Evolutionary conservation across 148 eudicot species (phyloP), one percentile per base, ranked within the genome.

Genomic region (Rhododendron mucronatum): DNA sequence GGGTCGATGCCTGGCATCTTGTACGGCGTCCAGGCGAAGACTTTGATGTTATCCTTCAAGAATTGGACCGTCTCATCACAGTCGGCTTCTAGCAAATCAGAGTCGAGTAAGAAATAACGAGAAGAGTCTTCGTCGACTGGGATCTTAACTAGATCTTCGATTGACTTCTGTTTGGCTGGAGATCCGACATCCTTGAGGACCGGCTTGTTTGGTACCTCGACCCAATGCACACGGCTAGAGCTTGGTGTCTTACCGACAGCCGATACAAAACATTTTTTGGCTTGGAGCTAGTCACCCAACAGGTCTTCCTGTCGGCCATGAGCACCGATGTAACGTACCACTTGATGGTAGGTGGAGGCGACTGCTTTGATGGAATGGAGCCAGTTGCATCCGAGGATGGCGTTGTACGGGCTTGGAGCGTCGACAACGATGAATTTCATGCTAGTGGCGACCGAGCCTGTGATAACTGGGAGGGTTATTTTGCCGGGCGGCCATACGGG

Each of bases 211-310:
- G 44, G 44, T 0, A 39, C 44, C 0, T 39, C 44, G 0, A 39
- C 44, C 44, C 44, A 39, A 39, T 5, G 6, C 0, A 39, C 0
- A 0, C 6, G 6, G 0, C 5, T 39, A 0, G 44, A 5, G 1
- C 44, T 39, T 0, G 7, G 44, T 0, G 44, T 0, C 0, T 0
- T 5, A 4, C 0, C 6, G 0, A 39, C 44, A 0, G 44, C 44
- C 0, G 7, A 5, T 0, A 39, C 44, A 0, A 5, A 5, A 5
- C 44, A 39, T 0, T 39, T 0, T 5, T 39, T 39, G 0, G 44
- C 44, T 0, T 39, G 44, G 0, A 39, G 0, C 6, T 39, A 0
- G 6, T 39, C 6, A 0, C 44, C 44, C 0, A 0, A 0, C 0
- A 39, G 0, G 6, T 39, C 44, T 0, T 39, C 44, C 3, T 39